Base-by-base conservation (phyloP, 768 basidiomycete genomes). In the Auriscalpium vulgare region DNA sequence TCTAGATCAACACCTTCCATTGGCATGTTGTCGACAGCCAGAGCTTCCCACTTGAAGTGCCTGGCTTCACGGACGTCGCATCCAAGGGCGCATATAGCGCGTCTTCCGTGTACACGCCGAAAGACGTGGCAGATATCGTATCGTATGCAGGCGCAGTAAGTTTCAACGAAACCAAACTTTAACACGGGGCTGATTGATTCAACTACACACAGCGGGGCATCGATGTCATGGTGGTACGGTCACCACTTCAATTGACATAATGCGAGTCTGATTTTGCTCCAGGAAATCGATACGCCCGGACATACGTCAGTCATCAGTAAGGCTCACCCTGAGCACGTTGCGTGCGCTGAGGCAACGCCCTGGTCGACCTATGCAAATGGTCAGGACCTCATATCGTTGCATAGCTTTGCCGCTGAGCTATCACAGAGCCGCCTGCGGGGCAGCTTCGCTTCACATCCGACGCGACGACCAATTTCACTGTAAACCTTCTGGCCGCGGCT, bases 201-300 rank as follows among this genome's bases (percentile, higher is more conserved):
- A 29, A 29, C 47, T 5, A 9, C 8, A 19, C 13, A 9, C 53
- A 78, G 76, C 75, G 77, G 8, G 80, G 80, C 2, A 76, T 81
- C 46, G 77, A 78, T 50, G 74, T 80, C 35, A 62, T 80, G 56
- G 62, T 79, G 38, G 75, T 69, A 59, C 37, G 60, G 50, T 23
- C 2, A 16, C 19, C 43, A 29, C n/a, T 29, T 21, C 38, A 19
- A 13, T 4, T 7, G 19, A 10, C 34, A 19, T 23, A 8, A 6
- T 9, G 8, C n/a, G 16, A 21, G 8, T 8, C 21, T 45, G n/a
- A 45, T 45, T n/a, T 16, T 45, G 44, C 23, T n/a, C 21, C 37
- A 83, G 81, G 91, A 92, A 73, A 79, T 93, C 51, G 92, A 92
- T 65, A 87, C 80, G 2, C 91, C 91, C 0, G 91, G 91, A 0